Conservation (phyloP, 2,329 filamentous ascomycete genomes). For the Hymenoscyphus infarciens region DNA sequence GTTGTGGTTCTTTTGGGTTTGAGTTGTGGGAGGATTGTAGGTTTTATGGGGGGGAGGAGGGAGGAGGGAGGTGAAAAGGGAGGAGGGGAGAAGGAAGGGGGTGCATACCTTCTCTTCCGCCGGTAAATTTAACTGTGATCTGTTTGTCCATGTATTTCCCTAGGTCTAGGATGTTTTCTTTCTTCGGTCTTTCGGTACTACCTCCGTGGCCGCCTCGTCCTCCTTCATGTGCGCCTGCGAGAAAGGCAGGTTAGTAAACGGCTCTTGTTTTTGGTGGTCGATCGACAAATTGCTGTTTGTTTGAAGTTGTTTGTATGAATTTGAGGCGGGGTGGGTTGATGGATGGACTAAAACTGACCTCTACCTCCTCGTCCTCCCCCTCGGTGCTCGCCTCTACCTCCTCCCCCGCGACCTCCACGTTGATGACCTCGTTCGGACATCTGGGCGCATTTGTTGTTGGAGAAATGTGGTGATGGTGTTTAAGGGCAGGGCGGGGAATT, state of each 20-base stretch:
- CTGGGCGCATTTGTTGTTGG: constrained; percentile 12
- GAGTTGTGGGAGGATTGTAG: too few relatives aligned
- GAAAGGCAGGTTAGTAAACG: not conserved
- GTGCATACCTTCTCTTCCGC: constrained; percentile 74
- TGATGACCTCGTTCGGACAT: constrained; percentile 31
- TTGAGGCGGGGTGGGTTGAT: not conserved
- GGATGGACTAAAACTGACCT: constrained; percentile 15
- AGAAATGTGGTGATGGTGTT: not conserved
- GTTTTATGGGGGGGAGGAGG: not conserved
- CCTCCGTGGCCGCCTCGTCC: constrained; percentile 47
- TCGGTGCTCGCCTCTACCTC: constrained; percentile 15
- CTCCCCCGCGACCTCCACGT: constrained; percentile 26
- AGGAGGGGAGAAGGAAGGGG: not conserved
- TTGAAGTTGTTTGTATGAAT: not conserved
- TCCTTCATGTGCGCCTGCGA: constrained; percentile 37
- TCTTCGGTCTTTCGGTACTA: constrained; percentile 78
- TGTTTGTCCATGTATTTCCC: constrained; percentile 96
- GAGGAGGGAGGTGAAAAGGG: constrained; percentile 6
- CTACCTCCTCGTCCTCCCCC: constrained; percentile 20
- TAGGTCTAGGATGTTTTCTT: constrained; percentile 96
- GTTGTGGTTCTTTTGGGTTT: not conserved
- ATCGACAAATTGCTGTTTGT: not conserved
- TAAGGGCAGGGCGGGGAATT: not conserved
- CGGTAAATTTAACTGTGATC: constrained; percentile 94
- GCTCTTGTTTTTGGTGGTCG: too few relatives aligned